A percentile compares a stretch with the other conserved stretches of the same genome.
These are phyloP conservation scores for Teunomyces gatunensis DNA, from an alignment of 805 yeast genomes.

Conservation along the genomic window DNA sequence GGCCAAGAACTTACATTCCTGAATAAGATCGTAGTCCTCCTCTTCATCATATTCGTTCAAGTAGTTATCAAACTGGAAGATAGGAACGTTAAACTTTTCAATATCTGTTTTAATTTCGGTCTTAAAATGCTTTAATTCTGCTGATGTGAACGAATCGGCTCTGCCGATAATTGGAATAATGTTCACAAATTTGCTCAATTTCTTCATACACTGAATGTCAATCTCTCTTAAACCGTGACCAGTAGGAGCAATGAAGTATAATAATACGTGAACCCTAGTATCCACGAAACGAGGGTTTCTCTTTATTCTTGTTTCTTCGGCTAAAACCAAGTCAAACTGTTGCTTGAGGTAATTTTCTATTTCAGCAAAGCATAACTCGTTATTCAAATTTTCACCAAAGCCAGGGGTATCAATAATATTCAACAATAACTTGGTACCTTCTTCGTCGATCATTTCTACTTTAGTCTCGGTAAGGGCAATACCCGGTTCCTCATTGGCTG, in stretches of 20 bases:
- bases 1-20: slow-evolving; percentile 63
- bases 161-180: slow-evolving; percentile 80
- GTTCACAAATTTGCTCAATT: slow-evolving; percentile 70
- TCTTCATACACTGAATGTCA: slow-evolving; percentile 70
- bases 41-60: slow-evolving; percentile 57
- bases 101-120: slow-evolving; percentile 60
- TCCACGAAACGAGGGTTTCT: slow-evolving; percentile 84
- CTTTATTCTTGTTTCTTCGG: slow-evolving; percentile 82
- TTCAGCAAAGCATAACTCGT: slow-evolving; percentile 64
- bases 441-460: slow-evolving; percentile 60
- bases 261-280: slow-evolving; percentile 71
- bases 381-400: slow-evolving; percentile 73
- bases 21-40: slow-evolving; percentile 71
- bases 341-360: slow-evolving; percentile 66
- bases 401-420: slow-evolving; percentile 73
- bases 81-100: slow-evolving; percentile 66
- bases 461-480: slow-evolving; percentile 68
- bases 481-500: slow-evolving; percentile 69
- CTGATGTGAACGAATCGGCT: slow-evolving; percentile 71
- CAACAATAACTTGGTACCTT: slow-evolving; percentile 52
- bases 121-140: slow-evolving; percentile 63
- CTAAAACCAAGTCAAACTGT: slow-evolving; percentile 74
- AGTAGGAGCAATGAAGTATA: slow-evolving; percentile 75
- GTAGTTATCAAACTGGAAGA: slow-evolving; percentile 65
- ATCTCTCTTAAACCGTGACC: slow-evolving; percentile 79